Percentiles rank a stretch among this genome's conserved stretches.
phyloP scores from a whole-genome alignment of 352 stramenopile species.

The Pythium insidiosum region DNA sequence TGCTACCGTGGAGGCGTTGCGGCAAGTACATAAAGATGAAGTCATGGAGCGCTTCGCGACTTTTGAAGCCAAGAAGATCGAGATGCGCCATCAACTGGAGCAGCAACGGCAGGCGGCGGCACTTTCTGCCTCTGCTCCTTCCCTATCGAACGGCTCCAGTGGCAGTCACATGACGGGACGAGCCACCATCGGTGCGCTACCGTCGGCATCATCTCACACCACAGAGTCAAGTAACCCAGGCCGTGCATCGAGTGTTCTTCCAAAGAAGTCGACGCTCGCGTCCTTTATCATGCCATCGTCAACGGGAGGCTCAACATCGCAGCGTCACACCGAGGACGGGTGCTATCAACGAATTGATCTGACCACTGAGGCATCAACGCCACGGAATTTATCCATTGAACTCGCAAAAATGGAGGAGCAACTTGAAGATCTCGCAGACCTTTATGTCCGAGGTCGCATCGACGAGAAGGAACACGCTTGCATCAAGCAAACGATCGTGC shows the following conservation, averaged over 20 bases:
- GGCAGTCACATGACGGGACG: not conserved
- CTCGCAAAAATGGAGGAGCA: constrained; percentile 79
- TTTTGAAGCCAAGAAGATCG: constrained; percentile 80
- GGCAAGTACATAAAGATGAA: constrained; percentile 70
- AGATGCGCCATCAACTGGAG: constrained; percentile 78
- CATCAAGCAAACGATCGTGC: constrained; percentile 74
- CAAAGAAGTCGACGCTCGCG: constrained; percentile 13
- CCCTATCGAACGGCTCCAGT: too few species aligned
- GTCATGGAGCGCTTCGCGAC: constrained; percentile 73
- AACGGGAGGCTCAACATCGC: not conserved
- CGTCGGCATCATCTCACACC: constrained; percentile 16
- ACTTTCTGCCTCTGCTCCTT: too few species aligned
- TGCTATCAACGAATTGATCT: constrained; percentile 69
- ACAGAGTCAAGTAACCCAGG: too few species aligned
- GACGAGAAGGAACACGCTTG: constrained; percentile 82
- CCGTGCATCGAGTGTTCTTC: not conserved
- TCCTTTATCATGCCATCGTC: constrained; percentile 37
- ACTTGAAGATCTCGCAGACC: constrained; percentile 53
- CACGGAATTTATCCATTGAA: constrained; percentile 56
- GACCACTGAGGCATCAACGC: constrained; percentile 47
- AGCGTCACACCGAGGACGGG: constrained; percentile 23
- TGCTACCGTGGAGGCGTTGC: constrained; percentile 65
- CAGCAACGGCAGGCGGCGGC: constrained; percentile 20
- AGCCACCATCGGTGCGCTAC: constrained; percentile 4
- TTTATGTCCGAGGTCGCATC: constrained; percentile 74